Evolutionary conservation across 1,284 basidiomycete species (phyloP), one percentile per base, ranked within the genome.

Genomic region (Prillingera fragicola): DNA sequence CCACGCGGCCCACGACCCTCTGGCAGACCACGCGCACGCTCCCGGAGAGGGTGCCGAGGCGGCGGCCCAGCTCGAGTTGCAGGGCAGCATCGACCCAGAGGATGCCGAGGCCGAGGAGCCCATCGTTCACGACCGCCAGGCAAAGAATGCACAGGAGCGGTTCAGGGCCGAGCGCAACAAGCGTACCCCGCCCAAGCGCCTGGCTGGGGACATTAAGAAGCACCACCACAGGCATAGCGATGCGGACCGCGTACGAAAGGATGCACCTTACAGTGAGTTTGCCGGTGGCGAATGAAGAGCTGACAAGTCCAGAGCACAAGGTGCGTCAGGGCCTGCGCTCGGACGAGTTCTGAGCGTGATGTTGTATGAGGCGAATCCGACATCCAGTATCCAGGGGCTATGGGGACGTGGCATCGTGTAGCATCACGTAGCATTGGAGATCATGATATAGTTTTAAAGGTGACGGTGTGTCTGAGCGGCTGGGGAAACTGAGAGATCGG

Each of bases 221-320:
- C 26, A 28, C 35, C 14, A 28, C 29, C 34, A 41, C 39, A 19
- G 29, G 23, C 34, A 27, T n/a, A 59, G 43, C 28, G 37, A 48
- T 1, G 58, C 63, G 35, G 67, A 71, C 47, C 59, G 67, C 19
- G 41, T 64, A 40, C 59, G 61, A 27, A 48, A 62, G 9, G 63
- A 63, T 24, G 56, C 65, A n/a, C 68, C 69, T 12, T 71, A 71
- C 50, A 71, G 69, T 71, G 54, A 61, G 69, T 67, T 5, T 12
- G 27, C 10, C 10, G 27, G 27, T 10, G 27, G 27, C 15, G 27
- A 28, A 10, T 10, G 27, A 28, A 28, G 15, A 28, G n/a, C n/a
- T n/a, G n/a, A n/a, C n/a, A n/a, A n/a, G n/a, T n/a, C n/a, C n/a
- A n/a, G n/a, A n/a, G n/a, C n/a, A n/a, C n/a, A n/a, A n/a, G 22